A percentile compares a stretch with the other conserved stretches of the same genome.
Evolutionary conservation across 495 filamentous ascomycete species (phyloP).

Genomic region (Neurospora sp.): DNA sequence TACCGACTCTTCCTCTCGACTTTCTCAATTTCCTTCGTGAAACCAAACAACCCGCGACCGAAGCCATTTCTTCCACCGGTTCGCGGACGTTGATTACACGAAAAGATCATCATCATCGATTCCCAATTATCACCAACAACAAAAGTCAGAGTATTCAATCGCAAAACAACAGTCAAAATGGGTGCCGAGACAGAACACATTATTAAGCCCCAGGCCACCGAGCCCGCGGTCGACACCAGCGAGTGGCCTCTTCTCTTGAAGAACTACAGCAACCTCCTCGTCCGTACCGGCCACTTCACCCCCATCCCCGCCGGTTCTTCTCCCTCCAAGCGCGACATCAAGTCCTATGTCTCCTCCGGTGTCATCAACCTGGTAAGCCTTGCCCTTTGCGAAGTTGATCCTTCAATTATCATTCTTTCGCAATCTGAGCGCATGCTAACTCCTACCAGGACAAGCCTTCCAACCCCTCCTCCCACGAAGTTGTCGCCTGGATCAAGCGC

Average conservation of each 20-base stretch:
- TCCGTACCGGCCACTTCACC: slow-evolving; percentile 85
- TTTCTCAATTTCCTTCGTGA: not conserved
- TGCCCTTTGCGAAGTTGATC: not conserved
- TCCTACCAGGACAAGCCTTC: slow-evolving; percentile 69
- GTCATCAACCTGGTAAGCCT: slow-evolving; percentile 62
- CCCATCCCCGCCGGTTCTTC: slow-evolving; percentile 83
- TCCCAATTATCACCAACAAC: not conserved
- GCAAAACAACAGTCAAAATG: slow-evolving; percentile 8
- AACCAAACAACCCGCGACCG: not conserved
- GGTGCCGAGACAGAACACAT: slow-evolving; percentile 52
- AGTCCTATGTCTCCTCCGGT: slow-evolving; percentile 88
- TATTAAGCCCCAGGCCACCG: slow-evolving; percentile 77
- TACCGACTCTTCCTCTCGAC: not conserved
- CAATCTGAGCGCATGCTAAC: slow-evolving; percentile 27
- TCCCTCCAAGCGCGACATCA: slow-evolving; percentile 82
- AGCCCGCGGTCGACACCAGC: slow-evolving; percentile 63
- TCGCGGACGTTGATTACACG: not conserved
- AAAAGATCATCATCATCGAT: not conserved
- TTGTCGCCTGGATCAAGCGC: slow-evolving; percentile 97
- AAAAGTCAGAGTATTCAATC: not conserved
- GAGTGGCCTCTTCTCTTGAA: slow-evolving; percentile 85
- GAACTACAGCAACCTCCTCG: slow-evolving; percentile 77
- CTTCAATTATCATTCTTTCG: not conserved
- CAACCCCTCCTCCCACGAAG: slow-evolving; percentile 95
- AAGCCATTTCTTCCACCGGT: not conserved